phyloP scores from a whole-genome alignment of 306 rosid species.

The Pterocarpus santalinus region DNA sequence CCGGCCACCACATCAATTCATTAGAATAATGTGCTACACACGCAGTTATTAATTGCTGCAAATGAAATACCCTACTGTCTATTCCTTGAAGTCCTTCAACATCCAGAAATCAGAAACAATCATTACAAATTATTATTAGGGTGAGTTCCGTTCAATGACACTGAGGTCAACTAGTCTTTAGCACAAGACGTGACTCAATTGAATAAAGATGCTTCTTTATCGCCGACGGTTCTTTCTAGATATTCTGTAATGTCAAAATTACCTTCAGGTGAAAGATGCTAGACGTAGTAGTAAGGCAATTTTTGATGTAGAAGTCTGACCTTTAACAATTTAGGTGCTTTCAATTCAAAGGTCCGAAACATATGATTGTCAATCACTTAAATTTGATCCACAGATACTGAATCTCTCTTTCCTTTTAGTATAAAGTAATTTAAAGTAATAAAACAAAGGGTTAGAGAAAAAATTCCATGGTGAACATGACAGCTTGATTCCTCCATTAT shows the following conservation, averaged over 20 bases:
- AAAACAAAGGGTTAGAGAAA: neutral
- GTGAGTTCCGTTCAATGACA: constrained; percentile 29
- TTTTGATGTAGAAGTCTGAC: constrained; percentile 18
- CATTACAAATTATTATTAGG: neutral
- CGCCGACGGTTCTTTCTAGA: constrained; percentile 36
- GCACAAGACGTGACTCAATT: constrained; percentile 37
- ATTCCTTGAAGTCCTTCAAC: neutral
- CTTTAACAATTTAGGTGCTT: constrained; percentile 26
- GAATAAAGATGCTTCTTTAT: constrained; percentile 48
- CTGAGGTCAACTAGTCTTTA: neutral
- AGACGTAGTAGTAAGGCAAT: constrained; percentile 35
- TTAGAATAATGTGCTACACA: constrained; percentile 20
- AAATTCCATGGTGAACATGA: constrained; percentile 46
- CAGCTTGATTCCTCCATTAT: constrained; percentile 46
- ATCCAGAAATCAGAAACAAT: constrained; percentile 22
- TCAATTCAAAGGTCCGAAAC: constrained; percentile 40
- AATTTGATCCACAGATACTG: constrained; percentile 39
- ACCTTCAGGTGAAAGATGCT: constrained; percentile 40
- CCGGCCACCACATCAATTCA: neutral
- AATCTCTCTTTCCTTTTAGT: constrained; percentile 13
- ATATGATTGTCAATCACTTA: constrained; percentile 34
- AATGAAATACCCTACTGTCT: constrained; percentile 8
- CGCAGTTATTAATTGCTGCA: neutral
- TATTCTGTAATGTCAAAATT: constrained; percentile 4
- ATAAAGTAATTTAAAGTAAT: constrained; percentile 24